These are phyloP conservation scores for Trichocladium uniseriatum DNA, from an alignment of 495 filamentous ascomycete species.

Conservation along the genomic window DNA sequence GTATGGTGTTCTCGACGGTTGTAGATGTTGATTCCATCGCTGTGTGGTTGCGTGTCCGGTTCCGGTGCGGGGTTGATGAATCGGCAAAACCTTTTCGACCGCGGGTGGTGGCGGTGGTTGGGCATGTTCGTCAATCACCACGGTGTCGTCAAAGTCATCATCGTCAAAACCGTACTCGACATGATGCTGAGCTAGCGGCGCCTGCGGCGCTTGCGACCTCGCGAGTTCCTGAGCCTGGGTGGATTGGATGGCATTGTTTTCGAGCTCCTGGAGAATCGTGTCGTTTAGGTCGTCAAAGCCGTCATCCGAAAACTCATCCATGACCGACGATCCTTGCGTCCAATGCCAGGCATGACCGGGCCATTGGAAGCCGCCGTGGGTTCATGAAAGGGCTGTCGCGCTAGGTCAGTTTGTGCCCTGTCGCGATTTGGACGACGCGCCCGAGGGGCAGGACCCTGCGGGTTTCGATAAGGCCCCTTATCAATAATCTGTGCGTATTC, in stretches of 20 bases:
- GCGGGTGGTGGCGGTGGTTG: constrained; percentile 1
- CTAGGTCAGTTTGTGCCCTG: too few species aligned
- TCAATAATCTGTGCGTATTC: too few species aligned
- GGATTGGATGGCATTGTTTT: constrained; percentile 39
- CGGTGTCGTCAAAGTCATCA: constrained; percentile 25
- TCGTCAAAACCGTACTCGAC: constrained; percentile 18
- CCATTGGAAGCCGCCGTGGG: constrained; percentile 4
- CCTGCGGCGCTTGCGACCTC: constrained; percentile 17
- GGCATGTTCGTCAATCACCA: constrained; percentile 23
- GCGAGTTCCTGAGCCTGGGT: constrained; percentile 33
- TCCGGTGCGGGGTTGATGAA: constrained; percentile 8
- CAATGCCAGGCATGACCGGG: constrained; percentile 6
- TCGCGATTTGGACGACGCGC: too few species aligned
- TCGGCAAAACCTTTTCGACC: constrained; percentile 6
- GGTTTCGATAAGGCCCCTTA: too few species aligned
- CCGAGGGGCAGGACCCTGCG: too few species aligned
- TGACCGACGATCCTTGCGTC: constrained; percentile 13
- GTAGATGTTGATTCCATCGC: constrained; percentile 18
- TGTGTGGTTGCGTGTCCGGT: constrained; percentile 15
- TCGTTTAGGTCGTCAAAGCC: constrained; percentile 39
- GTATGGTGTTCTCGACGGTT: constrained; percentile 2
- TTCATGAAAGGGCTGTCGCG: too few species aligned
- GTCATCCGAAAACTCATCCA: constrained; percentile 44
- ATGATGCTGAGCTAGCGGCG: background rate
- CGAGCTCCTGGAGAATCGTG: constrained; percentile 35